Percentiles rank a stretch among this genome's conserved stretches.
These are phyloP conservation scores for Viola odorata DNA, from an alignment of 345 rosid genomes.

Conservation along the genomic window DNA sequence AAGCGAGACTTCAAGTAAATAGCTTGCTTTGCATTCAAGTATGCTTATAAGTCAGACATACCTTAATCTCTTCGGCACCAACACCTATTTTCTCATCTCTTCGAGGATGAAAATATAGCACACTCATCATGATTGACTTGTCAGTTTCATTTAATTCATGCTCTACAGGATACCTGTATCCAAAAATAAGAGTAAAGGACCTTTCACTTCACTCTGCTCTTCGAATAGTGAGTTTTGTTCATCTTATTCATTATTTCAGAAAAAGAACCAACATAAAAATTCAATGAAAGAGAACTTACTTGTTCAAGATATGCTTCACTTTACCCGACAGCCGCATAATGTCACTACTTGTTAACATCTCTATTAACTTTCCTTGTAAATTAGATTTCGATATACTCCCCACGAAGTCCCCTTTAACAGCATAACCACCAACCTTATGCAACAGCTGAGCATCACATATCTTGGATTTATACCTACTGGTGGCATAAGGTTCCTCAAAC, in stretches of 20 bases:
- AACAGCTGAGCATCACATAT: constrained; percentile 24
- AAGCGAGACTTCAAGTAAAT: too few relatives aligned
- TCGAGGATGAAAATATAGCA: constrained; percentile 71
- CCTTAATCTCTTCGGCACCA: constrained; percentile 63
- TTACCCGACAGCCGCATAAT: constrained; percentile 40
- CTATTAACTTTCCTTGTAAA: constrained; percentile 16
- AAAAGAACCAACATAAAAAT: not conserved
- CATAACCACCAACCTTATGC: constrained; percentile 22
- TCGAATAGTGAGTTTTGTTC: not conserved
- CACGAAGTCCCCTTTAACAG: constrained; percentile 29
- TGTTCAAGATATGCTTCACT: constrained; percentile 49
- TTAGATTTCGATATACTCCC: constrained; percentile 31
- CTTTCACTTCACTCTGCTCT: not conserved
- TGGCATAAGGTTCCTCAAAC: constrained; percentile 23
- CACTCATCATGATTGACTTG: constrained; percentile 40
- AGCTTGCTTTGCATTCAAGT: not conserved
- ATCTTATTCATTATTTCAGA: not conserved
- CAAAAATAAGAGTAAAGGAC: not conserved
- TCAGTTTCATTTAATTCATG: constrained; percentile 49
- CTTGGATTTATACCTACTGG: constrained; percentile 26
- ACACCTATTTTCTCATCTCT: constrained; percentile 65
- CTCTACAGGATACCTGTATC: constrained; percentile 56
- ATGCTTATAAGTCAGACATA: constrained; percentile 8
- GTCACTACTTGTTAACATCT: constrained; percentile 35
- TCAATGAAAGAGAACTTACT: constrained; percentile 38